phyloP scores from a whole-genome alignment of 169 alveolate species.

The Cryptosporidium parvum region DNA sequence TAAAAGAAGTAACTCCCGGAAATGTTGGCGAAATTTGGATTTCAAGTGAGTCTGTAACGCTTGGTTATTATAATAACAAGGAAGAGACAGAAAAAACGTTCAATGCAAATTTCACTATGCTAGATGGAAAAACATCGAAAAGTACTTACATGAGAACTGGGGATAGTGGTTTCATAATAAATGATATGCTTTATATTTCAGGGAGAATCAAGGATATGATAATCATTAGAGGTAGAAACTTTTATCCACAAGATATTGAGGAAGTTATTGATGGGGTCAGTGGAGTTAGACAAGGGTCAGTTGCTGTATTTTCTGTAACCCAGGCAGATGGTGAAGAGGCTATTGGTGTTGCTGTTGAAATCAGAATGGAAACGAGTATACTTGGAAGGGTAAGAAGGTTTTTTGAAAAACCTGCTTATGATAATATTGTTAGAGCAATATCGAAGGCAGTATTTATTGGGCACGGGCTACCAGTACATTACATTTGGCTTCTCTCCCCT shows the following conservation, averaged over 20 bases:
- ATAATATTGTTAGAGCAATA: constrained; percentile 77
- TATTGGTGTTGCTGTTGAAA: constrained; percentile 82
- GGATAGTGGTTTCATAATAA: constrained; percentile 80
- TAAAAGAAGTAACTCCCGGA: constrained; percentile 77
- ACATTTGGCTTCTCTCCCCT: constrained; percentile 82
- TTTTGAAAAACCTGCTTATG: constrained; percentile 79
- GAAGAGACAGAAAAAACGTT: constrained; percentile 78
- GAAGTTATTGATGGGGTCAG: constrained; percentile 79
- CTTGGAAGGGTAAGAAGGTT: constrained; percentile 78
- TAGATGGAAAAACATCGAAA: constrained; percentile 77
- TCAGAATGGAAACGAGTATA: constrained; percentile 78
- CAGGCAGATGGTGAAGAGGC: constrained; percentile 80
- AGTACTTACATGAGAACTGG: constrained; percentile 81
- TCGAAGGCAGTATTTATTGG: constrained; percentile 76
- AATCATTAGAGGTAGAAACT: constrained; percentile 82
- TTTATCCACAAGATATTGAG: constrained; percentile 83
- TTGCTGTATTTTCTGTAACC: constrained; percentile 80
- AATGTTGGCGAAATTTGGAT: constrained; percentile 82
- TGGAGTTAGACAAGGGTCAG: constrained; percentile 79
- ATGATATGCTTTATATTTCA: constrained; percentile 80
- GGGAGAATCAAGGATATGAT: constrained; percentile 83
- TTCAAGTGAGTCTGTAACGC: constrained; percentile 78
- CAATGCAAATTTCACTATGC: constrained; percentile 32
- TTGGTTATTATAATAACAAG: constrained; percentile 79
- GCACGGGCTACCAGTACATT: constrained; percentile 80